A percentile compares a stretch with the other conserved stretches of the same genome.
These are phyloP conservation scores for Amphirosellinia nigrospora DNA, from an alignment of 495 filamentous ascomycete species.

Conservation along the genomic window DNA sequence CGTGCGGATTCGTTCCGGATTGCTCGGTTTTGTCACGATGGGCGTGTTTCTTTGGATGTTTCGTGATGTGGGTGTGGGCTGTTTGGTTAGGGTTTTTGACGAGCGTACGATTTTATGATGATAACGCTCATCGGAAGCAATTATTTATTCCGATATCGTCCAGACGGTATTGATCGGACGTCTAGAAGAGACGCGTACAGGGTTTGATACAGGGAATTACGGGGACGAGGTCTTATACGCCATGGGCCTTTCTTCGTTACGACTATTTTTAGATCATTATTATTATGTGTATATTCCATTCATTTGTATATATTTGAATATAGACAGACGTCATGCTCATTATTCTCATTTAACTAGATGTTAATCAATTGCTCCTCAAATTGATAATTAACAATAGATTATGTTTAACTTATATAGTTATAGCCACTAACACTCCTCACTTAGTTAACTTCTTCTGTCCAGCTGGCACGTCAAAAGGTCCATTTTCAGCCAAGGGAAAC, in stretches of 20 bases:
- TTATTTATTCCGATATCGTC: background rate
- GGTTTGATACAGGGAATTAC: background rate
- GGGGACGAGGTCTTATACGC: background rate
- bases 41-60: background rate
- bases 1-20: slow-evolving; percentile 20
- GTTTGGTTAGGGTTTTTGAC: background rate
- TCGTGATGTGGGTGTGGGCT: background rate
- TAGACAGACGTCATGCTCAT: background rate
- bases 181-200: background rate
- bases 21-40: background rate
- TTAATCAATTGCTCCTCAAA: too few relatives aligned
- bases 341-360: background rate
- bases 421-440: background rate
- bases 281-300: background rate
- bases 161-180: background rate
- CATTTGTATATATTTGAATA: background rate
- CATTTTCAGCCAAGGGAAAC: slow-evolving; percentile 41
- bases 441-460: slow-evolving; percentile 32
- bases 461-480: slow-evolving; percentile 36
- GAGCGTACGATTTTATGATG: background rate
- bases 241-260: background rate
- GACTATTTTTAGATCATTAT: background rate
- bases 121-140: background rate
- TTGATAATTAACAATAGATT: background rate
- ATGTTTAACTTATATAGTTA: background rate